These are phyloP conservation scores for Smittium mucronatum DNA, from an alignment of 371 early-diverging fungal species.

Conservation along the genomic window DNA sequence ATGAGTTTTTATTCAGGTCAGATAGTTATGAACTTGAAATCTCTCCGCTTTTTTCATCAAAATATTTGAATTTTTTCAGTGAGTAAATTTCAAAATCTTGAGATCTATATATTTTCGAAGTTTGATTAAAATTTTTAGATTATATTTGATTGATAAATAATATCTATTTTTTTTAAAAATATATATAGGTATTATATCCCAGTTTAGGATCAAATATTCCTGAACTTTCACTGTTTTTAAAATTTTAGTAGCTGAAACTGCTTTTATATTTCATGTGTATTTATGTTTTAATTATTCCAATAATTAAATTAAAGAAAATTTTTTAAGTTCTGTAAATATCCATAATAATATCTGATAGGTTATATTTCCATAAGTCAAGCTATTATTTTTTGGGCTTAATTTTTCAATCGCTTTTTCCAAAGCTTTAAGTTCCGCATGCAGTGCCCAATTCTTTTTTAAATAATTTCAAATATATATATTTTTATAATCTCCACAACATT, in stretches of 20 bases:
- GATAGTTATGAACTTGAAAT: neutral
- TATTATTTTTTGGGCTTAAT: neutral
- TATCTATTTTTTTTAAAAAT: neutral
- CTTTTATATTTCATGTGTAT: neutral
- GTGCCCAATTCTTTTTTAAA: neutral
- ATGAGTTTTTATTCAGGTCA: neutral
- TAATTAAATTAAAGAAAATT: neutral
- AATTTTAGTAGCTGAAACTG: neutral
- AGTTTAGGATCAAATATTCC: neutral
- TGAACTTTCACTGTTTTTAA: neutral
- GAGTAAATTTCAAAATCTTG: neutral
- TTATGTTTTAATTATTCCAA: neutral
- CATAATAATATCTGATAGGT: neutral
- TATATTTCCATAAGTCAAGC: neutral
- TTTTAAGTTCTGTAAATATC: neutral
- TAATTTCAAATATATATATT: neutral
- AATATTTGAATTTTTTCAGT: neutral
- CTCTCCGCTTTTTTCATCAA: neutral
- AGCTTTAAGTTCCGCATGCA: neutral
- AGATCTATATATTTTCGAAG: neutral
- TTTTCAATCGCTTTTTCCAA: neutral
- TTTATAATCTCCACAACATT: neutral
- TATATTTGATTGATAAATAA: neutral
- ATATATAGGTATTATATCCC: neutral
- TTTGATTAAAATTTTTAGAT: neutral